Base-by-base conservation (phyloP, 768 basidiomycete genomes). In the Exsudoporus frostii region DNA sequence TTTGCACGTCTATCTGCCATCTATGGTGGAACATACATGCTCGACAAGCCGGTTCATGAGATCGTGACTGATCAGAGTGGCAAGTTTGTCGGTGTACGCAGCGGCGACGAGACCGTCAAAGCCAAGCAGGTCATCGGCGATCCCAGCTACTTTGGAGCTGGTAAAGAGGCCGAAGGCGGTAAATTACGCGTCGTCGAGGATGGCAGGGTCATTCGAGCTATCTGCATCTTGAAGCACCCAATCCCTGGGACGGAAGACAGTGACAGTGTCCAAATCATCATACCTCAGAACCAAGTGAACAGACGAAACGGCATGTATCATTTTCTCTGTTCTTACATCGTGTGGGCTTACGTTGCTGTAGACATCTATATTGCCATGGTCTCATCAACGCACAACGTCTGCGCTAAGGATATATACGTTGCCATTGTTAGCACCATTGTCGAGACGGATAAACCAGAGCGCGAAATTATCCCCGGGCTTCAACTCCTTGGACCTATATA, bases 21-120 rank as follows among this genome's bases (percentile, higher is more conserved):
- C 69, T 98, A 99, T 67, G 97, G 97, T 37, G 97, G 97, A 38
- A 99, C 97, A 13, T 99, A 99, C 78, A 99, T 99, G 97, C 87
- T 99, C 52, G 94, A 98, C 78, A 99, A 99, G 75, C 78, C 78
- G 42, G 88, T 97, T 64, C 86, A 96, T 55, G 83, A 89, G 67
- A 93, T 98, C 61, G 87, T 97, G 50, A 92, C 87, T 40, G 90
- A 89, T 69, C 70, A 75, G 13, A 80, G 85, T 54, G 97, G 97
- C 62, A 90, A 88, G 68, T 98, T 99, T 61, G 80, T 91, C 50
- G 97, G 97, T 43, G 97, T 98, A 41, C 88, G 86, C 34, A 89
- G 88, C 61, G 93, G 82, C 19, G 78, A 80, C 14, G 97, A 99
- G 76, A 94, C 86, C 19, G 97, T 94, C 65, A 97, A 88, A 76